Evolutionary conservation across 1,284 basidiomycete species (phyloP), one percentile per base, ranked within the genome.

Genomic region (Ustilago crameri): DNA sequence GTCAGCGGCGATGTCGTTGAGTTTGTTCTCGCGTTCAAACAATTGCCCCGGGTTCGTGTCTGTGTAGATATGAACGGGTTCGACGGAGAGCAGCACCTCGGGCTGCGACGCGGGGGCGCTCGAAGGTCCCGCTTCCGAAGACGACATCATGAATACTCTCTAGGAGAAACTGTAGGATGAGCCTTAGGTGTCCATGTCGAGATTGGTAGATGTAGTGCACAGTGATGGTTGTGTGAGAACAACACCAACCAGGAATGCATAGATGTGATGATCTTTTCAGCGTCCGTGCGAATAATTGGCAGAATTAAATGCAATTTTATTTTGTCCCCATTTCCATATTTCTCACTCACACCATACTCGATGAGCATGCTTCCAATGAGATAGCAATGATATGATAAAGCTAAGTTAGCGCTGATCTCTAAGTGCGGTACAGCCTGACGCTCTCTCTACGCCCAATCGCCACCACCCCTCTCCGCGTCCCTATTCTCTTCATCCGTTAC

Each of bases 41-140:
- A 57, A 8, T 35, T 18, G 23, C 35, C 34, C 1, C 35, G 9
- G 26, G 45, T 43, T 20, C 23, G n/a, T 18, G 17, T 62, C 55
- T 38, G 56, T 56, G 34, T 60, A 70, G 46, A 70, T 61, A 40
- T 70, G 67, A 0, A 70, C 67, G 2, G 61, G 61, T 37, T 70
- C 67, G 20, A 70, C 23, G 7, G 61, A 30, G 1, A 70, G 45
- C 4, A 14, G 3, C 15, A 68, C 55, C 35, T 68, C 30, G n/a
- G n/a, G n/a, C n/a, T n/a, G n/a, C n/a, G n/a, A n/a, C n/a, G n/a
- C n/a, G n/a, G n/a, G n/a, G n/a, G n/a, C 63, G 2, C n/a, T 34
- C 8, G 61, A 63, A 7, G 53, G 49, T 3, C 61, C 61, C 15
- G 50, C 54, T 40, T 51, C 45, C 2, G 44, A 24, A 3, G 54